These are phyloP conservation scores for Cadophora malorum DNA, from an alignment of 2,329 filamentous ascomycete species.

Conservation along the genomic window DNA sequence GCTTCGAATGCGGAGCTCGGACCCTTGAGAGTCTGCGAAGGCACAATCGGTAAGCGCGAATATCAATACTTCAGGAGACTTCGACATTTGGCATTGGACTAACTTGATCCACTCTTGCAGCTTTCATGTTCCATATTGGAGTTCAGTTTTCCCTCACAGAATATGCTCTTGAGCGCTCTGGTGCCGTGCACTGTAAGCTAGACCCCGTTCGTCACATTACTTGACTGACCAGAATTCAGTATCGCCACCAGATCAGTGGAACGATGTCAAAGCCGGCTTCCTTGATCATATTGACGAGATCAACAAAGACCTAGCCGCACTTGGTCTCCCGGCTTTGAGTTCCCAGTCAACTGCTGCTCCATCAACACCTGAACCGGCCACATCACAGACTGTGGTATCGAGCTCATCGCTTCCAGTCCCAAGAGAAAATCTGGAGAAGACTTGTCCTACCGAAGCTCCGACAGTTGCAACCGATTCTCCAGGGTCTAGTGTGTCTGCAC, in stretches of 20 bases:
- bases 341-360: not conserved
- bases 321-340: conserved; percentile 22
- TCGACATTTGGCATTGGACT: not conserved
- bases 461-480: not conserved
- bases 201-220: no score
- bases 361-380: not conserved
- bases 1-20: conserved; percentile 53
- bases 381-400: not conserved
- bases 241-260: conserved; percentile 29
- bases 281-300: conserved; percentile 37
- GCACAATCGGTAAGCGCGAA: conserved; percentile 17
- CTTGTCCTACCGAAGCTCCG: not conserved
- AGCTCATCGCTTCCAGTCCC: not conserved
- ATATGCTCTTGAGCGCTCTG: conserved; percentile 18
- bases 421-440: not conserved
- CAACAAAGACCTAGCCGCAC: conserved; percentile 27
- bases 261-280: conserved; percentile 35
- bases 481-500: not conserved
- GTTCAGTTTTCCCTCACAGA: conserved; percentile 21
- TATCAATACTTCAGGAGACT: not conserved
- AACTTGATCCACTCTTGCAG: not conserved
- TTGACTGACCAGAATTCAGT: no score
- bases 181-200: not conserved
- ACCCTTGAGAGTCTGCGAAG: conserved; percentile 13
- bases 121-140: conserved; percentile 26